Evolutionary conservation across 1,284 basidiomycete species (phyloP).

Genomic region (Puccinia novopanici): DNA sequence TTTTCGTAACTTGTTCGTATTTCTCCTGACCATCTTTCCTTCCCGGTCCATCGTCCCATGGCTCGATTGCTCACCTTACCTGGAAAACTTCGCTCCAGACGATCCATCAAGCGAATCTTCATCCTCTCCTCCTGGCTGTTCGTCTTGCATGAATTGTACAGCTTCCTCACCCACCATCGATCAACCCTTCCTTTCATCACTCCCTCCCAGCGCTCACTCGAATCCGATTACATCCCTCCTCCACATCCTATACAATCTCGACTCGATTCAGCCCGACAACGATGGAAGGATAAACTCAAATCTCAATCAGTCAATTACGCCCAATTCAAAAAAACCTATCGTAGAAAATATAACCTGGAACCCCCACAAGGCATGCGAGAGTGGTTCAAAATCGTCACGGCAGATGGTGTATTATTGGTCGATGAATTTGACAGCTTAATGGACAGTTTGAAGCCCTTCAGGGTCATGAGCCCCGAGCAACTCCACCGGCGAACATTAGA

Average conservation of each 20-base stretch:
- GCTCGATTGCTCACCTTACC: conserved; percentile 40
- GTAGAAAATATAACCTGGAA: conserved; percentile 38
- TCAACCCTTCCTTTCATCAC: conserved; percentile 23
- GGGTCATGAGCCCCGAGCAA: conserved; percentile 43
- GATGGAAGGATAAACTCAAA: conserved; percentile 44
- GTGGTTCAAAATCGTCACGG: conserved; percentile 42
- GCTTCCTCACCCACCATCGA: conserved; percentile 32
- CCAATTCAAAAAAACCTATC: conserved; percentile 41
- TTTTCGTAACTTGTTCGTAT: neutral
- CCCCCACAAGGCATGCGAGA: conserved; percentile 43
- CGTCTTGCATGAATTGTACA: conserved; percentile 45
- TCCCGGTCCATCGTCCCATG: conserved; percentile 9
- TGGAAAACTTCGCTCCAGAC: conserved; percentile 48
- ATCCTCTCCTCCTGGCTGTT: conserved; percentile 44
- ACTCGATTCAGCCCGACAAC: conserved; percentile 25
- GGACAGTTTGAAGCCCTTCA: conserved; percentile 44
- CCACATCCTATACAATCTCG: conserved; percentile 46
- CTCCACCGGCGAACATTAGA: conserved; percentile 40
- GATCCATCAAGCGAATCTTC: conserved; percentile 47
- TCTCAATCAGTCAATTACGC: conserved; percentile 43
- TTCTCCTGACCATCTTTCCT: too few relatives aligned
- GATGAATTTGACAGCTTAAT: conserved; percentile 49
- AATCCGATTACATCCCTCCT: conserved; percentile 32
- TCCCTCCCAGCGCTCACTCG: conserved; percentile 4
- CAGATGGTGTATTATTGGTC: conserved; percentile 43